Conservation (phyloP, 495 filamentous ascomycete genomes). For the Talaromyces liani region DNA sequence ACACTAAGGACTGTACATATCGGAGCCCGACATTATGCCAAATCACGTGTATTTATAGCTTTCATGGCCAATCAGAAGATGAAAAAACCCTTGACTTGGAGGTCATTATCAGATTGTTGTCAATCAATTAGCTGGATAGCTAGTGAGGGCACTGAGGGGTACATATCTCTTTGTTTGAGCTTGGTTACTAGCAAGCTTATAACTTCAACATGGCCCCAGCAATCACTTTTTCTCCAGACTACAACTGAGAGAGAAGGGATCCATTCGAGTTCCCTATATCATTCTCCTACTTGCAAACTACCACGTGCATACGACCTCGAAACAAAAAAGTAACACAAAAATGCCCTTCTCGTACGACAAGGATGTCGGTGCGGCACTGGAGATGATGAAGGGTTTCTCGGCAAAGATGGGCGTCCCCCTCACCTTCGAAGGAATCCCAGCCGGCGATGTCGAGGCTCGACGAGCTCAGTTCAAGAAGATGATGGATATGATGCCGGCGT, state of each 20-base stretch:
- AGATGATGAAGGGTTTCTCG: not conserved
- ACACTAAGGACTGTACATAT: not conserved
- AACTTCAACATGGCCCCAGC: not conserved
- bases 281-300: not conserved
- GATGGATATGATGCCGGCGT: not conserved
- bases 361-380: not conserved
- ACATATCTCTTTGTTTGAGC: not conserved
- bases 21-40: not conserved
- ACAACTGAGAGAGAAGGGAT: not conserved
- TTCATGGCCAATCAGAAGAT: not conserved
- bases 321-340: not conserved
- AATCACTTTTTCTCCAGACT: not conserved
- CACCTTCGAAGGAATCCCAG: not conserved
- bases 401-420: not conserved
- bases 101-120: not conserved
- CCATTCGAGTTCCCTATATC: not conserved
- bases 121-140: not conserved
- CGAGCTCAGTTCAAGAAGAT: not conserved
- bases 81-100: not conserved
- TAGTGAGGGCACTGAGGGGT: not conserved
- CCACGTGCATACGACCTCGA: not conserved
- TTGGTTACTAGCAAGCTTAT: not conserved
- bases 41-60: not conserved
- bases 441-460: not conserved
- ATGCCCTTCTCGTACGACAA: slow-evolving; percentile 1